Evolutionary conservation across 2,329 filamentous ascomycete species (phyloP).

Genomic region (Zalaria sp.): DNA sequence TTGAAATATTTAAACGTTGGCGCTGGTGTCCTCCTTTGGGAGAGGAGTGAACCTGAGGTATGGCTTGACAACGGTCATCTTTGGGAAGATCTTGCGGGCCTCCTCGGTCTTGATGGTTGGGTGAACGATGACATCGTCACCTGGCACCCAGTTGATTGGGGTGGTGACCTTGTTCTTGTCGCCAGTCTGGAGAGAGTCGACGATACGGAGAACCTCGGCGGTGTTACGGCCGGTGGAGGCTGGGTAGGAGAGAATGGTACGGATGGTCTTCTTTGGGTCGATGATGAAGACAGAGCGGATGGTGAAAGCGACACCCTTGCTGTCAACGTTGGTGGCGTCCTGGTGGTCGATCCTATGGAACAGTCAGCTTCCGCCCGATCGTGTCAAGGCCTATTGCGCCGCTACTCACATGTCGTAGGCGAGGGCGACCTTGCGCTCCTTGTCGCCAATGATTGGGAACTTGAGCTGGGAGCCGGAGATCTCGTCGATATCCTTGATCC

Average conservation of each 20-base stretch:
- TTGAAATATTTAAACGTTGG: constrained; percentile 19
- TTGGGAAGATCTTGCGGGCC: constrained; percentile 44
- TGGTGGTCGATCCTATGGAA: constrained; percentile 33
- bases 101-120: constrained; percentile 43
- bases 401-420: constrained; percentile 34
- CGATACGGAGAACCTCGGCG: constrained; percentile 36
- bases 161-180: constrained; percentile 48
- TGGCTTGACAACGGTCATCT: constrained; percentile 48
- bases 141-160: constrained; percentile 47
- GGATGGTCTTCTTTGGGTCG: constrained; percentile 51
- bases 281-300: constrained; percentile 53
- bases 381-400: background rate
- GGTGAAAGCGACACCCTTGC: constrained; percentile 44
- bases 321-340: constrained; percentile 44
- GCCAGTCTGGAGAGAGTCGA: constrained; percentile 40
- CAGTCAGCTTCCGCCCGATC: background rate
- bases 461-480: constrained; percentile 31
- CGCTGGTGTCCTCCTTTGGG: constrained; percentile 42
- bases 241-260: constrained; percentile 47
- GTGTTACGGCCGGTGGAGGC: constrained; percentile 45
- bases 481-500: constrained; percentile 40
- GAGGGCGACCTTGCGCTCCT: constrained; percentile 37
- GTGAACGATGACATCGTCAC: constrained; percentile 44
- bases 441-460: constrained; percentile 41
- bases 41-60: constrained; percentile 47